Evolutionary conservation across 805 yeast genomes (phyloP).

Genomic region (Wickerhamomyces bovis): DNA sequence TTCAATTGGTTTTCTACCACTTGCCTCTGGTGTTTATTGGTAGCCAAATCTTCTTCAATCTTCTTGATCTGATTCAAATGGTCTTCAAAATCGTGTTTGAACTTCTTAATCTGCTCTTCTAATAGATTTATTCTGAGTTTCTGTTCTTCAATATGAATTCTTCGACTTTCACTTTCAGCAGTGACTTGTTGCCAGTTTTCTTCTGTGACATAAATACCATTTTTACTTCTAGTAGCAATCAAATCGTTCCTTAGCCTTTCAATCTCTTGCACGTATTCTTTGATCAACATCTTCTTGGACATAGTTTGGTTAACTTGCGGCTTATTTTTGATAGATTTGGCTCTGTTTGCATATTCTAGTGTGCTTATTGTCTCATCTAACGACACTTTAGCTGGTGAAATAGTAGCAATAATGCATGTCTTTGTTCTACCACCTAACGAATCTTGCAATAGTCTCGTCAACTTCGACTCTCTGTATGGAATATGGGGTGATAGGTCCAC

Average conservation of each 20-base stretch:
- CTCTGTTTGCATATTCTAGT: conserved; percentile 76
- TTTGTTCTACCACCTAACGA: conserved; percentile 81
- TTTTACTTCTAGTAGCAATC: conserved; percentile 54
- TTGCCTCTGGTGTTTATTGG: conserved; percentile 10
- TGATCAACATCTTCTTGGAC: conserved; percentile 50
- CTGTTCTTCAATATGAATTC: conserved; percentile 44
- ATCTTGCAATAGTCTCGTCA: conserved; percentile 73
- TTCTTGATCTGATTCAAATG: conserved; percentile 24
- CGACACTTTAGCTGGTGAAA: conserved; percentile 70
- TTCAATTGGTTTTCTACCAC: conserved; percentile 7
- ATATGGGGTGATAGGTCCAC: conserved; percentile 63
- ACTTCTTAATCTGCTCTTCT: conserved; percentile 39
- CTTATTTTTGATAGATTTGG: conserved; percentile 65
- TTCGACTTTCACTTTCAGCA: conserved; percentile 41
- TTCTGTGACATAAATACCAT: conserved; percentile 58
- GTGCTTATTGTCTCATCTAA: conserved; percentile 76
- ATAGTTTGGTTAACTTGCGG: conserved; percentile 58
- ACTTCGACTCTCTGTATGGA: conserved; percentile 80
- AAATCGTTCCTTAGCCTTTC: conserved; percentile 55
- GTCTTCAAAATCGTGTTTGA: conserved; percentile 35
- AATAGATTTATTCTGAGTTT: conserved; percentile 40
- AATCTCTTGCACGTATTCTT: conserved; percentile 49
- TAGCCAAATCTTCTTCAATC: conserved; percentile 9
- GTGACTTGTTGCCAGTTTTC: conserved; percentile 42
- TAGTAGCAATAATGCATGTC: conserved; percentile 76